Evolutionary conservation across 495 filamentous ascomycete species (phyloP), one percentile per base, ranked within the genome.

Genomic region (Annulohypoxylon stygium): DNA sequence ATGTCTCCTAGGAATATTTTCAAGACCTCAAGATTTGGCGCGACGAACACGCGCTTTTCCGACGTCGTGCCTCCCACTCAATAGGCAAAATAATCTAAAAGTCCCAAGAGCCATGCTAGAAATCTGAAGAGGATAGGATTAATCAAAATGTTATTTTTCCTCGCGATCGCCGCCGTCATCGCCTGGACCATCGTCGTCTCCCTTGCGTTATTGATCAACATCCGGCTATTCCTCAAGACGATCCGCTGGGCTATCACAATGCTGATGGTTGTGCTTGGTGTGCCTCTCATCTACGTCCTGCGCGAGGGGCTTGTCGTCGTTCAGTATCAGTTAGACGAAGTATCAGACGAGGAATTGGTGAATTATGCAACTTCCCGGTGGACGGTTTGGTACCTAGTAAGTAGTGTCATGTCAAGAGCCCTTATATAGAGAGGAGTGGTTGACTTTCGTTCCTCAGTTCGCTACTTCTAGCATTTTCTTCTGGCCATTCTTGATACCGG

Each of bases 241-340:
- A 39, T 60, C 4, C 71, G 75, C 11, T 71, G 67, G 67, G 65
- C 67, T 8, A 12, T 20, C 0, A 60, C 54, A n/a, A 18, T 71
- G 7, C 74, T 63, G 30, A 55, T 76, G 7, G 16, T 55, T 2
- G 7, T 68, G 16, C 47, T 71, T 55, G 67, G 70, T 23, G 11
- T 74, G 10, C 41, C 68, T 25, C 48, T 39, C 14, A 23, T 48
- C 14, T 45, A 61, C 30, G 68, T 65, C 3, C 23, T 74, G 3
- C 53, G 36, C 39, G 61, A 69, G n/a, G 75, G 71, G 4, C 55
- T 75, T 41, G 4, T 58, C 37, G 57, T 60, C 50, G 67, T 72
- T 34, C 68, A 51, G 11, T 23, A 23, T 23, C 20, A 23, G 20
- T 23, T 23, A 23, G 20, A 23, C 20, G 20, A 23, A 23, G 20